Conservation (phyloP, 768 basidiomycete genomes). For the Lentinus tigrinus region DNA sequence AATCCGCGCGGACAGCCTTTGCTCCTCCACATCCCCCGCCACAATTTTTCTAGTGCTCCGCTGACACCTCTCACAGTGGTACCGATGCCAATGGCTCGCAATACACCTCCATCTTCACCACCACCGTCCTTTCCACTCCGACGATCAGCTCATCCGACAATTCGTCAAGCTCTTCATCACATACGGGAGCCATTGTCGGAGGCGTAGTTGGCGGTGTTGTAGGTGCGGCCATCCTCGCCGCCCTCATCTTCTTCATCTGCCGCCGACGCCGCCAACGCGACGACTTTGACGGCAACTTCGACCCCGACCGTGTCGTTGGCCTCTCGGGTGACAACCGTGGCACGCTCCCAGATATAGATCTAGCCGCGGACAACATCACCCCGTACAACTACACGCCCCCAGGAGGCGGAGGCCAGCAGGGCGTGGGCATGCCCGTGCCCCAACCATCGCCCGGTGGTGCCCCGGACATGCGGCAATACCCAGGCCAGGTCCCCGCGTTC, state of each 20-base stretch:
- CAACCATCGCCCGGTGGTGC: background rate
- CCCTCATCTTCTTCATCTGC: slow-evolving; percentile 26
- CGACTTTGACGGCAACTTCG: slow-evolving; percentile 52
- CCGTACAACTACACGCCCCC: slow-evolving; percentile 24
- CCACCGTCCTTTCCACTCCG: slow-evolving; percentile 19
- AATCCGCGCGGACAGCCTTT: too few species aligned
- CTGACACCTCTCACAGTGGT: slow-evolving; percentile 11
- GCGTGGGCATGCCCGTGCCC: background rate
- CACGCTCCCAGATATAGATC: slow-evolving; percentile 23
- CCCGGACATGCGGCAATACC: slow-evolving; percentile 30
- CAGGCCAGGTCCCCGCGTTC: slow-evolving; percentile 18
- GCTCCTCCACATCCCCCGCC: too few species aligned
- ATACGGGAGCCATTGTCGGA: slow-evolving; percentile 32
- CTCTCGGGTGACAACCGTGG: slow-evolving; percentile 25
- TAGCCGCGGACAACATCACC: slow-evolving; percentile 18
- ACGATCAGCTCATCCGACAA: slow-evolving; percentile 4
- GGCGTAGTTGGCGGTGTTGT: slow-evolving; percentile 32
- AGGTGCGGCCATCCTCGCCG: slow-evolving; percentile 24
- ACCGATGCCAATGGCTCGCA: slow-evolving; percentile 20
- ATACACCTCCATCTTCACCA: slow-evolving; percentile 17
- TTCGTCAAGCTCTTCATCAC: slow-evolving; percentile 12
- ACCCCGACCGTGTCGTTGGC: slow-evolving; percentile 42
- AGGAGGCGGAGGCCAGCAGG: background rate
- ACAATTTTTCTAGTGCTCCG: background rate
- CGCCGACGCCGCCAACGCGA: slow-evolving; percentile 27